Base-by-base conservation (phyloP, 2,329 filamentous ascomycete species). In the Alternaria triticimaculans region DNA sequence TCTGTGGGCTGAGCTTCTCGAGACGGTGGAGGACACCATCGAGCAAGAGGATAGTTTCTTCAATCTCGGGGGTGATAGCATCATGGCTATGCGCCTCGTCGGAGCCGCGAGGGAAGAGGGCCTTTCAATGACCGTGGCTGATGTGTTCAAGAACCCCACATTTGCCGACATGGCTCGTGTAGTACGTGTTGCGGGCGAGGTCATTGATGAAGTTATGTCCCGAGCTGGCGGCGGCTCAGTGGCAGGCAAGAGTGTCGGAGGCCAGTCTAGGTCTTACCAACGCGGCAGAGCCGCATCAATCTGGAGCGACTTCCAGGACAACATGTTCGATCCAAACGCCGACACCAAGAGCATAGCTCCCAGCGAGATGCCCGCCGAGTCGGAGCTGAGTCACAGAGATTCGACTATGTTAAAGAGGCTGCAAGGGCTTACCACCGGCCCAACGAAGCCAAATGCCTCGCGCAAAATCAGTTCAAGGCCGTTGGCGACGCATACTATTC, bases 131-230 rank as follows among this genome's bases (percentile, higher is more conserved):
- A 78, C 75, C 0, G 76, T 78, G 5, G 76, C 76, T 10, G 76
- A 78, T 58, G 72, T 78, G 20, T 77, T 78, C 67, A 75, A 74
- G 50, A 76, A 78, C 48, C 75, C 76, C 2, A 77, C 71, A 5
- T 77, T 78, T 43, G 69, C 73, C 5, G 76, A 78, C 33, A 76
- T 78, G 75, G 67, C 76, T 20, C 70, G 73, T 45, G 74, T 77
- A 49, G 76, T 78, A 20, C 74, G 75, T 20, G 74, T 77, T 11
- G 76, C 76, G 23, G 76, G 76, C 5, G 76, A 77, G 54, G 75
- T 78, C 21, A 76, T 78, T 30, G 76, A 78, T 44, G 74, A 78
- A 64, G 74, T 78, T 45, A 77, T 77, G 72, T 76, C 73, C 25
- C 70, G 74, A 49, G 73, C 72, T 23, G 74, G 75, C 5, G 75